phyloP scores from a whole-genome alignment of 176 grass and related monocot genomes.

The Triticum urartu region DNA sequence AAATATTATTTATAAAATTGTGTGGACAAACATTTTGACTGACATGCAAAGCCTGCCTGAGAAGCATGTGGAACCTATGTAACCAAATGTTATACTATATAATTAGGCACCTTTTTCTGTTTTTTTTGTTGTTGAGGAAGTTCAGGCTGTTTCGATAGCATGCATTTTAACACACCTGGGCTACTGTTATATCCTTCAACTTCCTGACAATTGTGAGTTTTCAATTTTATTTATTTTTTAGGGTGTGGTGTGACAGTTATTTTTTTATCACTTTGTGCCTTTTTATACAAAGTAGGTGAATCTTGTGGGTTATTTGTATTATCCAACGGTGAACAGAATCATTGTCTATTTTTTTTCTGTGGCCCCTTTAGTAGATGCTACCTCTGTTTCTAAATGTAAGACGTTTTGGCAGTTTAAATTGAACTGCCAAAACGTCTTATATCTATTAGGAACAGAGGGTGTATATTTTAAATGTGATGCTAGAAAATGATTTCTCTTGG shows the following conservation, averaged over 20 bases:
- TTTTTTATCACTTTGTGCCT: not conserved
- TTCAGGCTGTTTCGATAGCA: not conserved
- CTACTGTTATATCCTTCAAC: not conserved
- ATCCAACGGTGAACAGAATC: not conserved
- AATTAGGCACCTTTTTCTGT: slow-evolving; percentile 5
- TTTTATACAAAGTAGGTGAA: not conserved
- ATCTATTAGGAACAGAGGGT: too few species aligned
- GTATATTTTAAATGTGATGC: not conserved
- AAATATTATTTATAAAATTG: not conserved
- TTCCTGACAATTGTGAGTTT: not conserved
- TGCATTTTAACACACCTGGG: not conserved
- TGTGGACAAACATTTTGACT: not conserved
- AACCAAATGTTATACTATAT: not conserved
- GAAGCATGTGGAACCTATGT: not conserved
- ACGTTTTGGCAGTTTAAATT: too few species aligned
- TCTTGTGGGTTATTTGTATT: not conserved
- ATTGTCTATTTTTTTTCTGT: not conserved
- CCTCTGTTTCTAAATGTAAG: not conserved
- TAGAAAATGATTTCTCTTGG: not conserved
- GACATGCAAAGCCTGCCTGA: not conserved
- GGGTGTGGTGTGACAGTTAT: not conserved
- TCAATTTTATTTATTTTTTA: not conserved
- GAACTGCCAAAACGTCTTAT: too few species aligned
- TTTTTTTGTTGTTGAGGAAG: slow-evolving; percentile 1
- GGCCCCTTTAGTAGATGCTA: not conserved